Percentiles rank a stretch among this genome's conserved stretches.
phyloP scores from a whole-genome alignment of 2,329 filamentous ascomycete species.

The Fusarium nygamai region DNA sequence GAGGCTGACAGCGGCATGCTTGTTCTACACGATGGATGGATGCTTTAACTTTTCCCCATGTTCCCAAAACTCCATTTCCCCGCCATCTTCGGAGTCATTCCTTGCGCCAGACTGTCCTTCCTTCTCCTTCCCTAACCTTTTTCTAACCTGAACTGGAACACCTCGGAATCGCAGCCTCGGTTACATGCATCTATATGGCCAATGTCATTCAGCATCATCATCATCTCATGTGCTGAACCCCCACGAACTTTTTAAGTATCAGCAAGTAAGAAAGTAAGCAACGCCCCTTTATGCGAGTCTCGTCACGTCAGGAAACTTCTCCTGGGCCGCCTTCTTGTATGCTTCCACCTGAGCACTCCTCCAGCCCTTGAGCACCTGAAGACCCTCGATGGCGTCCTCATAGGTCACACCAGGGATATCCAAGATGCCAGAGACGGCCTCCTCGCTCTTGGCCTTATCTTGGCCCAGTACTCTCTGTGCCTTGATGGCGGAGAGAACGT shows the following conservation, averaged over 20 bases:
- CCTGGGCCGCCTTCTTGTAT: constrained; percentile 59
- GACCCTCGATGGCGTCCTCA: constrained; percentile 62
- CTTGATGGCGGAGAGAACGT: constrained; percentile 72
- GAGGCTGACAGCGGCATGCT: constrained; percentile 28
- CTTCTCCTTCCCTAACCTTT: constrained; percentile 9
- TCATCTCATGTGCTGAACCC: background rate
- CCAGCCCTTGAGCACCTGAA: constrained; percentile 59
- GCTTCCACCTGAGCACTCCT: constrained; percentile 58
- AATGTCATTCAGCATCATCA: constrained; percentile 1
- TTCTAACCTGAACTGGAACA: constrained; percentile 5
- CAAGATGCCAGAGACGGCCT: constrained; percentile 69
- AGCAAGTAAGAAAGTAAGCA: background rate
- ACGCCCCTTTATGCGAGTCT: constrained; percentile 50
- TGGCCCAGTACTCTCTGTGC: constrained; percentile 68
- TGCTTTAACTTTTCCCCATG: constrained; percentile 39
- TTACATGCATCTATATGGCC: constrained; percentile 18
- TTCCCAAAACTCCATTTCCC: constrained; percentile 41
- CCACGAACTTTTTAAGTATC: constrained; percentile 5
- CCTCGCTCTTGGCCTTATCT: constrained; percentile 66
- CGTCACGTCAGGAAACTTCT: constrained; percentile 63
- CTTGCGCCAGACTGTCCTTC: constrained; percentile 37
- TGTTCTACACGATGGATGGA: constrained; percentile 36
- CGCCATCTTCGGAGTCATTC: constrained; percentile 15
- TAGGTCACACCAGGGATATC: constrained; percentile 61
- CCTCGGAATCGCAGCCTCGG: constrained; percentile 8